These are phyloP conservation scores for Lignosus rhinocerotis DNA, from an alignment of 1,284 basidiomycete species.

Conservation along the genomic window DNA sequence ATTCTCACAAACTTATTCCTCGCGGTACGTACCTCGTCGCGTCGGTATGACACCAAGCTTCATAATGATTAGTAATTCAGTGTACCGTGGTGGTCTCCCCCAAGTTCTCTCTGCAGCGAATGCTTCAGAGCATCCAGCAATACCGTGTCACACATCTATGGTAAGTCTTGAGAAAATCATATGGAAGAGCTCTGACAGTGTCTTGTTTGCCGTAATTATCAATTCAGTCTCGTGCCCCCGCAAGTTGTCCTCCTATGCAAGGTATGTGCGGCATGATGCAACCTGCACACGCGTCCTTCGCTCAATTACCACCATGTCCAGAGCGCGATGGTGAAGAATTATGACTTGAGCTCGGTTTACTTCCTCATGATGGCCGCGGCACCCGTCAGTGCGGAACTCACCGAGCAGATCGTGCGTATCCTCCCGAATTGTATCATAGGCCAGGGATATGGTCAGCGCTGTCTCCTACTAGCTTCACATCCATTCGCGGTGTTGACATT, in stretches of 20 bases:
- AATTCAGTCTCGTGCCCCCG: constrained; percentile 62
- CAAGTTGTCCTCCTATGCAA: constrained; percentile 54
- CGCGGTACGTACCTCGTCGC: background rate
- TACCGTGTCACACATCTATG: constrained; percentile 62
- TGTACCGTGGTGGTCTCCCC: constrained; percentile 58
- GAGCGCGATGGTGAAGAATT: constrained; percentile 62
- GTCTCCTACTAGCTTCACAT: background rate
- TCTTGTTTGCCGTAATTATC: background rate
- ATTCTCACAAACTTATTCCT: background rate
- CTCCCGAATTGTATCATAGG: constrained; percentile 60
- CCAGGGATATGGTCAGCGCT: constrained; percentile 55
- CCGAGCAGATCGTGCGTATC: constrained; percentile 48
- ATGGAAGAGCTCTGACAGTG: background rate
- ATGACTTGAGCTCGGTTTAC: constrained; percentile 58
- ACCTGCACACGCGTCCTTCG: background rate
- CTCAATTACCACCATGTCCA: constrained; percentile 27
- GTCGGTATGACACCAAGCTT: background rate
- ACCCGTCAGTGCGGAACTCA: constrained; percentile 64
- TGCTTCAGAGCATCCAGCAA: constrained; percentile 64
- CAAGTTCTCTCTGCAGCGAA: constrained; percentile 63
- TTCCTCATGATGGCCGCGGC: constrained; percentile 66
- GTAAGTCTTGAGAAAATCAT: constrained; percentile 37
- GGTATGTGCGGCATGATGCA: constrained; percentile 34
- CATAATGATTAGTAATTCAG: constrained; percentile 28
- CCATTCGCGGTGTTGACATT: too few species aligned